Conservation (phyloP, 306 rosid genomes). For the Dalbergia cultrata region DNA sequence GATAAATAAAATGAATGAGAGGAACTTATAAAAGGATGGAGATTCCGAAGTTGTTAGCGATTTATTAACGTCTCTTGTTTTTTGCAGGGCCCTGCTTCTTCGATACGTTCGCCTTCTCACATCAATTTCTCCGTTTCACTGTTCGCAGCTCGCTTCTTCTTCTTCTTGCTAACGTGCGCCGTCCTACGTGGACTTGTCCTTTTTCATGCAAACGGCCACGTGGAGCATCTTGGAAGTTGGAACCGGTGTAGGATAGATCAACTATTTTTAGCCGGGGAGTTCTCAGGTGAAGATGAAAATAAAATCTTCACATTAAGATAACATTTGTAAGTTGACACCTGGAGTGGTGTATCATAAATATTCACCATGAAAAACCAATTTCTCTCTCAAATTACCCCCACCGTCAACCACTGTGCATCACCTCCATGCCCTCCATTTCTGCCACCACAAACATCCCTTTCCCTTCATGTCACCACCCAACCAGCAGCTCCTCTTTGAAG, state of each 20-base stretch:
- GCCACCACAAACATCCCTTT: too few species aligned
- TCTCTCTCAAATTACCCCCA: too few species aligned
- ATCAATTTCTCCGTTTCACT: constrained; percentile 59
- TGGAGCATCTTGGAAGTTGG: not conserved
- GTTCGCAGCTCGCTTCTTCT: not conserved
- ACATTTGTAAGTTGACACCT: too few species aligned
- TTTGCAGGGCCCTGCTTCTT: constrained; percentile 36
- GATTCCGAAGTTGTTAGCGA: not conserved
- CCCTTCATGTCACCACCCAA: too few species aligned
- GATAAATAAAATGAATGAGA: not conserved
- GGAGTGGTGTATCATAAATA: too few species aligned
- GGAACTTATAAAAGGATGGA: constrained; percentile 23
- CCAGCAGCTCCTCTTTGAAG: too few species aligned
- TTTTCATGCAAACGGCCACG: constrained; percentile 3
- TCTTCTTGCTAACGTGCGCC: constrained; percentile 50
- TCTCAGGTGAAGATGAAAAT: too few species aligned
- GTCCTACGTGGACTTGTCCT: constrained; percentile 15
- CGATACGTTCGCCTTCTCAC: constrained; percentile 66
- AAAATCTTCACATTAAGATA: too few species aligned
- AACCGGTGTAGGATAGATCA: not conserved
- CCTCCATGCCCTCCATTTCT: too few species aligned
- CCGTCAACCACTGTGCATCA: too few species aligned
- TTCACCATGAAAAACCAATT: too few species aligned
- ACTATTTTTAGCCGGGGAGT: not conserved
- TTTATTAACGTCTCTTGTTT: not conserved